A percentile compares a stretch with the other conserved stretches of the same genome.
Evolutionary conservation across 2,329 filamentous ascomycete genomes (phyloP).

Genomic region (Aplosporella prunicola): DNA sequence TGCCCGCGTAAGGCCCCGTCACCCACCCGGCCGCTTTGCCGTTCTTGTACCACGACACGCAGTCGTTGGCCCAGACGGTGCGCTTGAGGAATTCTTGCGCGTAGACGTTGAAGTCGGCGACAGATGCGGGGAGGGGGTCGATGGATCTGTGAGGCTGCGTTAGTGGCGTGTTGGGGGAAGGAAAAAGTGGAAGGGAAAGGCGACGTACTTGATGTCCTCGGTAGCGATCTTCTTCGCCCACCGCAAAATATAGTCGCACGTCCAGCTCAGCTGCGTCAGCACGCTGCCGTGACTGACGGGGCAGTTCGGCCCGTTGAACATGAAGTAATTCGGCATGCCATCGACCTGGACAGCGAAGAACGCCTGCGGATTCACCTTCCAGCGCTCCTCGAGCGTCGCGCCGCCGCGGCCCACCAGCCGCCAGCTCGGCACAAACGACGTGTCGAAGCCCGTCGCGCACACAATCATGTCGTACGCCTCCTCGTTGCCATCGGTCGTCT

Average conservation of each 20-base stretch:
- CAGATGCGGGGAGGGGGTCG: too few species aligned
- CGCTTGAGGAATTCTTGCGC: conserved; percentile 40
- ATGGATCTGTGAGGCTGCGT: conserved; percentile 35
- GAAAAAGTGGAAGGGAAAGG: too few species aligned
- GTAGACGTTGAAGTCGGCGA: conserved; percentile 38
- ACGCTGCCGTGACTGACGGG: conserved; percentile 13
- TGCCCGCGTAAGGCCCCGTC: conserved; percentile 1
- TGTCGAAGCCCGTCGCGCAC: conserved; percentile 39
- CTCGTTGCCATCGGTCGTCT: conserved; percentile 35
- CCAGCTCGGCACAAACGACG: conserved; percentile 35
- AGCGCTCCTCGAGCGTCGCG: conserved; percentile 31
- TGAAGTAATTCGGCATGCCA: conserved; percentile 36
- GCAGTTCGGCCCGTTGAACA: conserved; percentile 32
- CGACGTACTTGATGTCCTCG: conserved; percentile 36
- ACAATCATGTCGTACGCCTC: conserved; percentile 35
- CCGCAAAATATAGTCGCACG: neutral
- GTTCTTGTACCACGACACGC: conserved; percentile 39
- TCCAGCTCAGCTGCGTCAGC: neutral
- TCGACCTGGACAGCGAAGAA: conserved; percentile 35
- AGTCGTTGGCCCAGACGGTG: conserved; percentile 40
- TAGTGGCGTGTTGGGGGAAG: too few species aligned
- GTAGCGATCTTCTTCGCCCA: conserved; percentile 13
- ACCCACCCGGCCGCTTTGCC: too few species aligned
- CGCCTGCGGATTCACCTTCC: conserved; percentile 29
- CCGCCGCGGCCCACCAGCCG: conserved; percentile 34